A percentile compares a stretch with the other conserved stretches of the same genome.
Evolutionary conservation across 164 flowering plant genomes (phyloP).

Genomic region (Warburgia ugandensis): DNA sequence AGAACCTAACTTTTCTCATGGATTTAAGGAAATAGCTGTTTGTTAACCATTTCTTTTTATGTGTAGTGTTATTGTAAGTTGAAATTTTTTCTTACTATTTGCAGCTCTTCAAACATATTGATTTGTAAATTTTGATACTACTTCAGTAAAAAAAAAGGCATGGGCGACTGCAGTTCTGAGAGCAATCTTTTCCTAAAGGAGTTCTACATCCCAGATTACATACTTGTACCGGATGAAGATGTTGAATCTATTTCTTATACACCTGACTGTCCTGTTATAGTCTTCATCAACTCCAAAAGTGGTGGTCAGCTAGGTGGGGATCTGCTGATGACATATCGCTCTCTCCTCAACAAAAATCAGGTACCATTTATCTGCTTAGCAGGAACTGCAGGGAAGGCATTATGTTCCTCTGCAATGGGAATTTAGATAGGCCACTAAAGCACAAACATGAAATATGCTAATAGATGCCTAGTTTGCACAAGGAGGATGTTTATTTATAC

Average conservation of each 20-base stretch:
- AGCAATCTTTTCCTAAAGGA: constrained; percentile 24
- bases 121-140: too few species aligned
- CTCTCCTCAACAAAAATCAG: constrained; percentile 64
- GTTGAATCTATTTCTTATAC: constrained; percentile 2
- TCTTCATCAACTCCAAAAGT: constrained; percentile 72
- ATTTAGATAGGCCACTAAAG: background rate
- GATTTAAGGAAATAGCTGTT: too few species aligned
- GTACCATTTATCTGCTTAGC: constrained; percentile 18
- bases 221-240: constrained; percentile 34
- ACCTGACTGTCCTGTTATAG: constrained; percentile 68
- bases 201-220: constrained; percentile 58
- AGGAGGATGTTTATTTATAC: too few species aligned
- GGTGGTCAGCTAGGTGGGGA: constrained; percentile 87
- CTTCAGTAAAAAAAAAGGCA: constrained; percentile 25
- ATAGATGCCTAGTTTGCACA: too few species aligned
- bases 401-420: background rate
- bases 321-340: constrained; percentile 46
- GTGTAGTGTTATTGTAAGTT: too few species aligned
- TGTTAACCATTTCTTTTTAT: too few species aligned
- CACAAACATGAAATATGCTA: too few species aligned
- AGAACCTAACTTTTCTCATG: too few species aligned
- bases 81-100: too few species aligned
- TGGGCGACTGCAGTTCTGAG: constrained; percentile 24
- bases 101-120: too few species aligned
- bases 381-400: background rate